Evolutionary conservation across 106 monocot genomes (phyloP).

Genomic region (Cymbidium sinense): DNA sequence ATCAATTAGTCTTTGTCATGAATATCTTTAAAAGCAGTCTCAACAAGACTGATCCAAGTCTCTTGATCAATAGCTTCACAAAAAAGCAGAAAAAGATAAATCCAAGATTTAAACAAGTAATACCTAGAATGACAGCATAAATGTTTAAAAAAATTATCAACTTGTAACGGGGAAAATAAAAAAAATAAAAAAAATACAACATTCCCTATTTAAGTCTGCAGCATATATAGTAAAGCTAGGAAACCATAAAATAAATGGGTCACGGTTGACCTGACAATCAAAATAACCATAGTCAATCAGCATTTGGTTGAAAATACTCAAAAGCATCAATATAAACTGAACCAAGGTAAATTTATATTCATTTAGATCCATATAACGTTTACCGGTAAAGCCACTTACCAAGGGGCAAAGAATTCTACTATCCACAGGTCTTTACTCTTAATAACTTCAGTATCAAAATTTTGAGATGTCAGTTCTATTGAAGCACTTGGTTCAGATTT

Average conservation of each 20-base stretch:
- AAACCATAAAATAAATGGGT: not conserved
- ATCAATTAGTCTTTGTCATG: not conserved
- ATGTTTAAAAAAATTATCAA: not conserved
- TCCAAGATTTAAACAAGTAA: not conserved
- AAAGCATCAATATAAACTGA: not conserved
- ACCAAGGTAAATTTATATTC: not conserved
- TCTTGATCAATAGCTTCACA: no score
- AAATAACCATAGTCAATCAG: not conserved
- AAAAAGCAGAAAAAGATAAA: not conserved
- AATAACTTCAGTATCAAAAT: conserved; percentile 75
- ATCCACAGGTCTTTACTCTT: conserved; percentile 97
- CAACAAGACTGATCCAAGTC: no score
- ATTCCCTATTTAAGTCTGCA: not conserved
- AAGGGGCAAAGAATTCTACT: conserved; percentile 97
- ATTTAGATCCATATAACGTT: not conserved
- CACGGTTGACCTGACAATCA: not conserved
- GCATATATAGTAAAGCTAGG: not conserved
- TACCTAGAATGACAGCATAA: not conserved
- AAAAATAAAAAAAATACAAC: not conserved
- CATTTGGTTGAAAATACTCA: not conserved
- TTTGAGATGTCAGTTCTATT: conserved; percentile 64
- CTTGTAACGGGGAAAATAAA: not conserved
- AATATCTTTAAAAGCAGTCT: not conserved
- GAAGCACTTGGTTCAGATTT: conserved; percentile 78
- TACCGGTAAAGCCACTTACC: conserved; percentile 27